Evolutionary conservation across 179 eudicot genomes (phyloP), one percentile per base, ranked within the genome.

Genomic region (Monotropa hypopitys): DNA sequence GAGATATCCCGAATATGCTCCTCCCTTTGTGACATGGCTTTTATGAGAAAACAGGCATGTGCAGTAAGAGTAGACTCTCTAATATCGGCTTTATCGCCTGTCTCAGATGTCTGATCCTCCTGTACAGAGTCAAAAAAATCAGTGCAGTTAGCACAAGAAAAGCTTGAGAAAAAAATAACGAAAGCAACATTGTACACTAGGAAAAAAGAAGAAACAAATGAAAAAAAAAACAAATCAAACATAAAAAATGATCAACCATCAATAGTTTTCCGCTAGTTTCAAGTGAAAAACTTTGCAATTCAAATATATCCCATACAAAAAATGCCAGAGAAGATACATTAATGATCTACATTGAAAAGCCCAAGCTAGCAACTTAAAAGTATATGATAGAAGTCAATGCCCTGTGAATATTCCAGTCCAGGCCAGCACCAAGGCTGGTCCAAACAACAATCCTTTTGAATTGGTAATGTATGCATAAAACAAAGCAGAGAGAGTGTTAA

Each of bases 41-140:
- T 93, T 72, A 96, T 93, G 66, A 96, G 87, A 87, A 93, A 93
- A 73, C 91, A 91, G 21, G 99, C 90, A 89, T 96, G 99, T 66
- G 85, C 87, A 54, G 91, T 84, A 76, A 96, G 91, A 73, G 89
- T 87, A 43, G 90, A 90, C 79, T 91, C 98, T 79, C 99, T 87
- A 56, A 74, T 74, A 75, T 88, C 90, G 77, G 98, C 94, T 80
- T 80, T 91, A 83, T 82, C 86, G 70, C 99, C 99, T 2, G 90
- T 88, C 81, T 86, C 98, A 46, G 96, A 86, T 83, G 84, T 86
- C 70, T 84, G 83, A 68, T 88, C 90, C 81, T 90, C 98, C 99
- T 96, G 87, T 77, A 76, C 63, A 51, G 66, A 35, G 54, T n/a
- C n/a, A n/a, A 30, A 47, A 67, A 51, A 49, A 78, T 28, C 70